Evolutionary conservation across 257 asterid genomes (phyloP), one percentile per base, ranked within the genome.

Genomic region (Solanum corneliomulleri): DNA sequence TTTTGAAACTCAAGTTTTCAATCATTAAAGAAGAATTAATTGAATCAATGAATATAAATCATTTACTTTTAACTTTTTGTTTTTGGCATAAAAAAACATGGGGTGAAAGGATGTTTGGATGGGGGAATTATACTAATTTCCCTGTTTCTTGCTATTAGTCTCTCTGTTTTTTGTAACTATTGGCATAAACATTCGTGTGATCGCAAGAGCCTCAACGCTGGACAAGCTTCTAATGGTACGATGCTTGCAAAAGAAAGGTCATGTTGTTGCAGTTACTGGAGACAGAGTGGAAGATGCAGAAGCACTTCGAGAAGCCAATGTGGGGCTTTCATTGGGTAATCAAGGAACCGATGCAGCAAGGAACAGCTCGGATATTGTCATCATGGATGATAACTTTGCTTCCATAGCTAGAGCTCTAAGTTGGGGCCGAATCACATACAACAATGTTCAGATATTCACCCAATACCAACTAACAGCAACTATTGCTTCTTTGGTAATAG

Each of bases 401-500:
- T 91, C 97, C 0, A 91, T 95, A 0, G 93, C 94, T 1, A 91
- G 89, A 9, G 96, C 91, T 35, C 23, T 96, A 37, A 88, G 91
- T 2, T 96, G 99, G 98, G 98, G 99, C 0, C 80, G 98, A 70
- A 87, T 93, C 47, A 94, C 93, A 47, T 93, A 93, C 85, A 91
- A 90, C 90, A 95, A 94, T 87, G 94, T 96, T 74, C 95, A 93
- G 82, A 91, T 89, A 5, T 94, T 93, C 90, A 94, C 93, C 14
- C 98, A 96, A 82, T 95, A 93, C 88, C 98, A 94, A 45, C 98
- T 96, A 81, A 93, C 97, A 0, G 96, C 94, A 11, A 94, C 92
- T 27, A 87, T 94, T 0, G 94, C 98, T 1, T 92, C 98, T 2
- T 90, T 95, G 0, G 94, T 93, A 70, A 58, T 88, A 31, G 88